Conservation (phyloP, 75 land plant genomes). For the Cunninghamia lanceolata region DNA sequence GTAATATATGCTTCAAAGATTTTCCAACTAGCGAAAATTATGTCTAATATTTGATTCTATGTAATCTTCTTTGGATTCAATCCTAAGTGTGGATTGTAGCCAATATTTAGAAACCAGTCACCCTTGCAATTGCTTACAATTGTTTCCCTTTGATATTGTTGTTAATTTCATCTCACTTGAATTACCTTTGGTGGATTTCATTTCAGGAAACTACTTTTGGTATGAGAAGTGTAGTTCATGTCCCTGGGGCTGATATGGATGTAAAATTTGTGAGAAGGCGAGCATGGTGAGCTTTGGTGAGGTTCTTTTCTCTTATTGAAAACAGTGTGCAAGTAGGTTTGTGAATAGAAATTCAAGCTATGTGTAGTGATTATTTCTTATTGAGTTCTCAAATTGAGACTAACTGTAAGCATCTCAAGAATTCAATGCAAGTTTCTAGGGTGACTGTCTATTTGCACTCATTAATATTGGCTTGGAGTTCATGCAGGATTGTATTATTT, state of each 20-base stretch:
- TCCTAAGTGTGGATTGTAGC: neutral
- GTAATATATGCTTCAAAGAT: neutral
- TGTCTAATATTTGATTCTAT: neutral
- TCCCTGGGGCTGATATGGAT: conserved; percentile 56
- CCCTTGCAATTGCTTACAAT: neutral
- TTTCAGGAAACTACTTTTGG: conserved; percentile 94
- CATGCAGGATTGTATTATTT: conserved; percentile 76
- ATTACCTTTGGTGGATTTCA: neutral
- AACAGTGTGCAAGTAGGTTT: neutral
- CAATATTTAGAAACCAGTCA: neutral
- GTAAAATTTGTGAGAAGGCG: conserved; percentile 84
- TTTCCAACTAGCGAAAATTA: neutral
- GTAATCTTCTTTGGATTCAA: neutral
- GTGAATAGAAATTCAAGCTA: neutral
- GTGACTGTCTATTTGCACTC: neutral
- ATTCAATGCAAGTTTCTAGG: neutral
- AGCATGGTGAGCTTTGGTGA: conserved; percentile 81
- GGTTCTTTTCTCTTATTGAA: conserved; percentile 8
- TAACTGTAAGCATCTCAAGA: neutral
- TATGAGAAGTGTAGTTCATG: conserved; percentile 78
- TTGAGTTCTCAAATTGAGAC: neutral
- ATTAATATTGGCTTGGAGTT: neutral
- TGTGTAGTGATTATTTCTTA: neutral
- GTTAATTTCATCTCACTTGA: neutral
- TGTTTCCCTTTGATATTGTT: neutral